Percentiles rank a stretch among this genome's conserved stretches.
phyloP scores from a whole-genome alignment of 345 rosid species.

The Capsella bursapastoris region DNA sequence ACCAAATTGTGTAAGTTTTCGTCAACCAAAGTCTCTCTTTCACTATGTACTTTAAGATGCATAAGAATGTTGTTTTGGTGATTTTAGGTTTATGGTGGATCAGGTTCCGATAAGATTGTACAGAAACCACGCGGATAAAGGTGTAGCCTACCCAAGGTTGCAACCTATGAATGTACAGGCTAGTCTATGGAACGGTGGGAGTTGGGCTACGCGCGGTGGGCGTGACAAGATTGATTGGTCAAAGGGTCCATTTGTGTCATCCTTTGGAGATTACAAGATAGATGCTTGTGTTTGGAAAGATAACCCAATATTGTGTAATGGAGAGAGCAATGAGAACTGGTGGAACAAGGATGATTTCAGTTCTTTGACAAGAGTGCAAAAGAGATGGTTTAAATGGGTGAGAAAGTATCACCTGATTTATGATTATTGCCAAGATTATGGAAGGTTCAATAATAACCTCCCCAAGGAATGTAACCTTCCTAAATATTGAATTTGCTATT shows the following conservation, averaged over 20 bases:
- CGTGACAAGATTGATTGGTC: constrained; percentile 79
- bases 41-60: neutral
- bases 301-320: constrained; percentile 64
- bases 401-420: constrained; percentile 72
- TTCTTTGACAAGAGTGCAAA: constrained; percentile 58
- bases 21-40: neutral
- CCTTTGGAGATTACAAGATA: constrained; percentile 64
- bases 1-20: constrained; percentile 77
- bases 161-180: constrained; percentile 72
- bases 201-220: constrained; percentile 91
- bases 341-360: constrained; percentile 63
- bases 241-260: constrained; percentile 70
- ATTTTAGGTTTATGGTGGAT: constrained; percentile 77
- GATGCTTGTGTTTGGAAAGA: constrained; percentile 81
- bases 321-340: constrained; percentile 60
- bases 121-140: constrained; percentile 76
- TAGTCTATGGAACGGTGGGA: constrained; percentile 86
- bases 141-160: constrained; percentile 71
- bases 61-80: constrained; percentile 4
- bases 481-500: constrained; percentile 49
- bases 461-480: constrained; percentile 84
- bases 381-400: constrained; percentile 87
- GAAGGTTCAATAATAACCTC: constrained; percentile 67
- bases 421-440: constrained; percentile 75
- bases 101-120: constrained; percentile 70